Evolutionary conservation across 2,329 filamentous ascomycete species (phyloP).

Genomic region (Amauroascus verrucosus): DNA sequence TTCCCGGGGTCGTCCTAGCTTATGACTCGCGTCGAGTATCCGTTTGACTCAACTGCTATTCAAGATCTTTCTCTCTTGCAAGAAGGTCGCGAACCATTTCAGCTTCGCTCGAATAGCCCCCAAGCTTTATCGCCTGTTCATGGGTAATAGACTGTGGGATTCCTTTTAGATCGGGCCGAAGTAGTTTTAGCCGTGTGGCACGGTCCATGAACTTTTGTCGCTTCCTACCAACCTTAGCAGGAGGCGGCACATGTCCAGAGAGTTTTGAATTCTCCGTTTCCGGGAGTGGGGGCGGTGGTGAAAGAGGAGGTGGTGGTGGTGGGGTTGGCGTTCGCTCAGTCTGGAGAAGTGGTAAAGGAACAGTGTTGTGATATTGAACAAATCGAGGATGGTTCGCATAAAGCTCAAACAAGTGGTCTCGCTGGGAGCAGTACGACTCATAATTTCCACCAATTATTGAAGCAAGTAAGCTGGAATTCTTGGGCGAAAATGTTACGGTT

Average conservation of each 20-base stretch:
- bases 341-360: slow-evolving; percentile 16
- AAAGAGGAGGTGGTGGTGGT: slow-evolving; percentile 15
- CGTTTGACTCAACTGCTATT: background rate
- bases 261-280: background rate
- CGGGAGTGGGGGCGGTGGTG: slow-evolving; percentile 16
- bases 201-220: slow-evolving; percentile 24
- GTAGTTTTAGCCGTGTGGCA: slow-evolving; percentile 22
- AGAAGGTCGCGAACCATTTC: slow-evolving; percentile 28
- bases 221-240: slow-evolving; percentile 22
- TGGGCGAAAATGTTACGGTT: slow-evolving; percentile 18
- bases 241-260: background rate
- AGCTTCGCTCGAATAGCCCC: slow-evolving; percentile 25
- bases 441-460: slow-evolving; percentile 71
- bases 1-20: background rate
- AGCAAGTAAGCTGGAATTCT: slow-evolving; percentile 52
- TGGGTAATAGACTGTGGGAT: slow-evolving; percentile 23
- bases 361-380: slow-evolving; percentile 24
- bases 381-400: slow-evolving; percentile 37
- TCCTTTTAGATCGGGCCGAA: slow-evolving; percentile 25
- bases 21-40: background rate
- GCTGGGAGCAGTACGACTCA: slow-evolving; percentile 58
- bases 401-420: slow-evolving; percentile 50
- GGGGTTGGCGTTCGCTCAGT: slow-evolving; percentile 6
- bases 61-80: slow-evolving; percentile 10
- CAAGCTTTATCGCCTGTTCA: slow-evolving; percentile 24